phyloP scores from a whole-genome alignment of 2,329 filamentous ascomycete genomes.

The Aspergillus bombycis region DNA sequence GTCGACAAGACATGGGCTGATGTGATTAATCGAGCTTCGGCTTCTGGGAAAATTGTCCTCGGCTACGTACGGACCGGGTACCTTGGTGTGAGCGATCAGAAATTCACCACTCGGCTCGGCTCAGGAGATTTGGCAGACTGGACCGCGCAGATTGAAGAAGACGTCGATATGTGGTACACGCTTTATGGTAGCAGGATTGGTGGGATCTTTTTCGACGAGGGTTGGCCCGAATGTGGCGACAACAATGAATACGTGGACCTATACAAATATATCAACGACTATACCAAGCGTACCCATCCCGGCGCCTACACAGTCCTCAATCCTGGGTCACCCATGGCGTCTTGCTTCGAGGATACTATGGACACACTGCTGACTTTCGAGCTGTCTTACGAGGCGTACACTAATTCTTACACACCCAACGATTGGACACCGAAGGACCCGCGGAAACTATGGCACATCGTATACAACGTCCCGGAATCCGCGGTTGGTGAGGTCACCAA shows the following conservation, averaged over 20 bases:
- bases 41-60: slow-evolving; percentile 19
- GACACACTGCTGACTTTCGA: slow-evolving; percentile 39
- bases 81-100: slow-evolving; percentile 20
- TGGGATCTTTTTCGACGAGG: slow-evolving; percentile 40
- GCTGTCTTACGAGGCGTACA: slow-evolving; percentile 29
- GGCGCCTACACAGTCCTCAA: slow-evolving; percentile 22
- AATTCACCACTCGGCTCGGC: slow-evolving; percentile 20
- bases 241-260: slow-evolving; percentile 32
- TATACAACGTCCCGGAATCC: slow-evolving; percentile 31
- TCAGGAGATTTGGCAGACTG: slow-evolving; percentile 19
- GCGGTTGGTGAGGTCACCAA: slow-evolving; percentile 10
- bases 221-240: slow-evolving; percentile 30
- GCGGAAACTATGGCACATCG: slow-evolving; percentile 38
- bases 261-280: slow-evolving; percentile 28
- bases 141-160: slow-evolving; percentile 22
- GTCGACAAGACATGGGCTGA: slow-evolving; percentile 15
- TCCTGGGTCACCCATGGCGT: slow-evolving; percentile 22
- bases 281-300: slow-evolving; percentile 22
- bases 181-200: slow-evolving; percentile 30
- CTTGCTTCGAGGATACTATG: slow-evolving; percentile 36
- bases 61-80: slow-evolving; percentile 25
- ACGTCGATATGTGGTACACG: slow-evolving; percentile 22
- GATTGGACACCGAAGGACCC: slow-evolving; percentile 32
- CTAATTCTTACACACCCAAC: slow-evolving; percentile 23
- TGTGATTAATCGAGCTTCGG: slow-evolving; percentile 16